phyloP scores from a whole-genome alignment of 495 filamentous ascomycete species.

The Talaromyces proteolyticus region DNA sequence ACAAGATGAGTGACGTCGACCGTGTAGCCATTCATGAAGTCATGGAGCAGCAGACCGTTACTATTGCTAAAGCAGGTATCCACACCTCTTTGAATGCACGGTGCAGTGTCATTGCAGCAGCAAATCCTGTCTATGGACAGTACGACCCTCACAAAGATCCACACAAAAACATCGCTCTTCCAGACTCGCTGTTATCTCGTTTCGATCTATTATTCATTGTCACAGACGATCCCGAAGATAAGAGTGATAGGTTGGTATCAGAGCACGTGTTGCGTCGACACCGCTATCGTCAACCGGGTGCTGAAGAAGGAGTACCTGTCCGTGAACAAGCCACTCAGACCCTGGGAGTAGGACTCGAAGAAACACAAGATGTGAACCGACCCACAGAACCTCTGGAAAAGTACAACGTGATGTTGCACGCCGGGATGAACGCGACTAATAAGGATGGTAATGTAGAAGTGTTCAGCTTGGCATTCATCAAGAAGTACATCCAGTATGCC shows the following conservation, averaged over 20 bases:
- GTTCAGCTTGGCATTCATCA: slow-evolving; percentile 97
- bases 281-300: slow-evolving; percentile 87
- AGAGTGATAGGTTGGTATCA: slow-evolving; percentile 82
- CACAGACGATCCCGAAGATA: slow-evolving; percentile 95
- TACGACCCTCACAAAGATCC: slow-evolving; percentile 99
- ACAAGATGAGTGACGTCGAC: slow-evolving; percentile 99
- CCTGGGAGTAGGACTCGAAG: slow-evolving; percentile 82
- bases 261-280: slow-evolving; percentile 99
- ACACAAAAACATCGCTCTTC: slow-evolving; percentile 96
- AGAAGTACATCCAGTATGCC: slow-evolving; percentile 99
- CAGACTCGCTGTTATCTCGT: slow-evolving; percentile 95
- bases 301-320: slow-evolving; percentile 92
- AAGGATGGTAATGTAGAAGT: slow-evolving; percentile 75
- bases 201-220: slow-evolving; percentile 98
- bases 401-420: slow-evolving; percentile 92
- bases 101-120: slow-evolving; percentile 94
- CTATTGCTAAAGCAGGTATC: slow-evolving; percentile 97
- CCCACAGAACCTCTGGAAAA: slow-evolving; percentile 94
- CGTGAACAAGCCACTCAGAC: slow-evolving; percentile 81
- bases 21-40: slow-evolving; percentile 99
- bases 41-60: slow-evolving; percentile 99
- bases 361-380: slow-evolving; percentile 61
- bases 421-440: slow-evolving; percentile 72
- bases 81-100: slow-evolving; percentile 96
- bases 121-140: slow-evolving; percentile 96